Conservation (phyloP, 2,329 filamentous ascomycete species). For the Fusarium annulatum region DNA sequence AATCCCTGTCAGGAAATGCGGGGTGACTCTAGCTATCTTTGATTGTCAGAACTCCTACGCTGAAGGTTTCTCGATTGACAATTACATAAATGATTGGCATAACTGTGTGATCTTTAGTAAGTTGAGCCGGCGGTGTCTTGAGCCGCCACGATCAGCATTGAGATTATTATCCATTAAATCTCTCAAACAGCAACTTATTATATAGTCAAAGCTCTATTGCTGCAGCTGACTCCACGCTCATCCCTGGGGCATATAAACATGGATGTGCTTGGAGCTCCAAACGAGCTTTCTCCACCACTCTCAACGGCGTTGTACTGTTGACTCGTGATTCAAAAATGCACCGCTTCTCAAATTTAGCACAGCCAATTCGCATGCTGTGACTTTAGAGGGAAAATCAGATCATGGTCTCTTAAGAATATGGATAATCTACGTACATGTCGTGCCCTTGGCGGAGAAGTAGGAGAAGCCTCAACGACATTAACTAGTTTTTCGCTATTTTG, state of each 20-base stretch:
- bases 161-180: slow-evolving; percentile 1
- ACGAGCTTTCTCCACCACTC: slow-evolving; percentile 35
- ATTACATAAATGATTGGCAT: slow-evolving; percentile 31
- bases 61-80: background rate
- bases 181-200: slow-evolving; percentile 9
- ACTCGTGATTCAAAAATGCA: slow-evolving; percentile 35
- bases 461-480: background rate
- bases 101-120: slow-evolving; percentile 6
- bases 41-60: slow-evolving; percentile 13
- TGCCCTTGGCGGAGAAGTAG: slow-evolving; percentile 1
- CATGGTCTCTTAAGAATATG: slow-evolving; percentile 17
- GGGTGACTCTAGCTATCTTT: slow-evolving; percentile 29
- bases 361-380: background rate
- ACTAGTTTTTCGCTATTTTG: background rate
- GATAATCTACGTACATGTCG: background rate
- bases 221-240: slow-evolving; percentile 19
- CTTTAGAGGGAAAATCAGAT: slow-evolving; percentile 22
- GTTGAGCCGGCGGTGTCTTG: background rate
- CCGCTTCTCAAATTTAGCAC: slow-evolving; percentile 18
- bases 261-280: slow-evolving; percentile 17
- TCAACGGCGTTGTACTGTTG: slow-evolving; percentile 5
- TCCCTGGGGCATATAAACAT: slow-evolving; percentile 28
- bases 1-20: slow-evolving; percentile 21
- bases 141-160: background rate
- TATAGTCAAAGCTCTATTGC: slow-evolving; percentile 9